phyloP scores from a whole-genome alignment of 768 basidiomycete genomes.

The Podaxis carcinomalis region DNA sequence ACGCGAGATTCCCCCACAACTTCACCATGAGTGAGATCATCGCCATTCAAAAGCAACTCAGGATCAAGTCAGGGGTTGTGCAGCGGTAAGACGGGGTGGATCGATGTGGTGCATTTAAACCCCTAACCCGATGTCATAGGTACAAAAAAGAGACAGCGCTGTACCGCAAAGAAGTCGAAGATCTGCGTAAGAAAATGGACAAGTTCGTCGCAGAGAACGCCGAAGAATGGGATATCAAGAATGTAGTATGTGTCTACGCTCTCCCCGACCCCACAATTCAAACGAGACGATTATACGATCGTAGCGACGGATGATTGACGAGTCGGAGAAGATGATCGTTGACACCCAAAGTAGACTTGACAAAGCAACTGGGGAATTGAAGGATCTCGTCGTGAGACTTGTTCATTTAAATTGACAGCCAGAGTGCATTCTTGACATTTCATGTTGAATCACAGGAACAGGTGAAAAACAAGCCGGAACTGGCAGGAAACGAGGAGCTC shows the following conservation, averaged over 20 bases:
- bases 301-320: constrained; percentile 66
- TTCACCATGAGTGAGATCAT: constrained; percentile 44
- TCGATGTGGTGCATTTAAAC: not conserved
- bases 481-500: constrained; percentile 41
- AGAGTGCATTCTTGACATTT: not conserved
- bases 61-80: constrained; percentile 68
- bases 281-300: not conserved
- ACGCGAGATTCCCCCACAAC: not conserved
- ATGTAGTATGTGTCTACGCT: constrained; percentile 42
- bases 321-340: constrained; percentile 77
- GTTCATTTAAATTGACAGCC: not conserved
- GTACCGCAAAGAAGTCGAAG: constrained; percentile 63
- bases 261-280: not conserved
- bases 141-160: constrained; percentile 63
- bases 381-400: constrained; percentile 61
- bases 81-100: constrained; percentile 43
- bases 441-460: constrained; percentile 16
- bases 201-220: constrained; percentile 55
- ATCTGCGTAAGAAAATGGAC: constrained; percentile 55
- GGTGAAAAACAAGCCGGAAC: constrained; percentile 38
- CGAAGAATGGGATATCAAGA: constrained; percentile 77
- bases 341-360: constrained; percentile 62
- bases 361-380: constrained; percentile 58
- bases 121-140: constrained; percentile 29
- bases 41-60: constrained; percentile 60